A percentile compares a stretch with the other conserved stretches of the same genome.
Conservation (phyloP, 768 basidiomycete species). For the Kwoniella europaea region DNA sequence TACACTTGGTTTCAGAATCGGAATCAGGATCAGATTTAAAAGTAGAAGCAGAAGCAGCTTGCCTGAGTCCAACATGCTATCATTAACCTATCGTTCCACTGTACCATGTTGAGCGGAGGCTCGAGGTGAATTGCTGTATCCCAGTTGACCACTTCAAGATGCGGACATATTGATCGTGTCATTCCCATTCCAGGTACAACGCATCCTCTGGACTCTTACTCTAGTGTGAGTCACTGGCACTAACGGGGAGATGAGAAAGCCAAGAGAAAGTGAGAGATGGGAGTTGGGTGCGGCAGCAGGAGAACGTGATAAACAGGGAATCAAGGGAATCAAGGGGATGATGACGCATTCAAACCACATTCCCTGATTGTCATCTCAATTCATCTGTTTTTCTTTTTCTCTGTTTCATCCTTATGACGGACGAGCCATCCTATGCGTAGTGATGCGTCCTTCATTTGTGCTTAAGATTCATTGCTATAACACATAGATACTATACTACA, state of each 20-base stretch:
- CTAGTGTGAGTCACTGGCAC: background rate
- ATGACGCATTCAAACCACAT: background rate
- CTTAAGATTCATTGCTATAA: no score
- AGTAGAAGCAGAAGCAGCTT: no score
- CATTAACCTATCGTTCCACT: no score
- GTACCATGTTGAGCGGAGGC: no score
- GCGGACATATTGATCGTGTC: no score
- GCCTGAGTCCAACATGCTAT: no score
- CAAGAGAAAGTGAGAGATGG: background rate
- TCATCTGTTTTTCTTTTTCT: background rate
- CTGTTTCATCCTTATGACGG: background rate
- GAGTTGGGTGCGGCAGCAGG: background rate
- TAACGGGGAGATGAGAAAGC: background rate
- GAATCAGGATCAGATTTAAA: no score
- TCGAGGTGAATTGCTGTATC: no score
- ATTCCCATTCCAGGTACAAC: no score
- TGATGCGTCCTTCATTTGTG: background rate
- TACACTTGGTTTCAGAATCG: no score
- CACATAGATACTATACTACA: background rate
- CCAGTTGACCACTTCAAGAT: no score
- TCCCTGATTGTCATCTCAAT: background rate
- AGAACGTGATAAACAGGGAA: background rate
- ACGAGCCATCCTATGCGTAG: conserved; percentile 5
- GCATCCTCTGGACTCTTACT: no score
- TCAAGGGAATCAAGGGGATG: background rate